A percentile compares a stretch with the other conserved stretches of the same genome.
Conservation (phyloP, 768 basidiomycete genomes). For the Albatrellus ellisii region DNA sequence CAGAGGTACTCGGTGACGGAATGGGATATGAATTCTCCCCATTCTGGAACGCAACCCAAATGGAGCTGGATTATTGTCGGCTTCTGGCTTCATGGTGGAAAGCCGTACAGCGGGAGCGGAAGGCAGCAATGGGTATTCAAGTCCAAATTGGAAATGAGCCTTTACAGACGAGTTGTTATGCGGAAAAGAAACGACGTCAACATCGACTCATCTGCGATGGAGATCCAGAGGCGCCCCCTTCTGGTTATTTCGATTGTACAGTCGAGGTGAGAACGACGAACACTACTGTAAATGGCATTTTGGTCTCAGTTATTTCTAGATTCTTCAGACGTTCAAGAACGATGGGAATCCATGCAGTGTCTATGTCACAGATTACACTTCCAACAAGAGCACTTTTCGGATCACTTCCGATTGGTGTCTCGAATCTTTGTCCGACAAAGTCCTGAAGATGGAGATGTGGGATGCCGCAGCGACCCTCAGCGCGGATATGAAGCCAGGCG, state of each 20-base stretch:
- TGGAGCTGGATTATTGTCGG: conserved; percentile 7
- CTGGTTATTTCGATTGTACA: conserved; percentile 49
- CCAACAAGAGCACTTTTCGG: conserved; percentile 3
- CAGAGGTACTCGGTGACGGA: conserved; percentile 11
- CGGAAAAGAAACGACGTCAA: conserved; percentile 3
- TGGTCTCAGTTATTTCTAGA: conserved; percentile 1
- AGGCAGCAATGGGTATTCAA: conserved; percentile 3
- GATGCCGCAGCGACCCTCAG: conserved; percentile 8
- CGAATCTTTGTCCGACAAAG: conserved; percentile 5
- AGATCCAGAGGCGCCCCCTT: conserved; percentile 28
- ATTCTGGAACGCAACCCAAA: not conserved
- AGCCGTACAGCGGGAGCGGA: conserved; percentile 9
- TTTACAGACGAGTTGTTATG: no score
- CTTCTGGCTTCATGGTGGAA: conserved; percentile 10
- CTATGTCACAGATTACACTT: conserved; percentile 14
- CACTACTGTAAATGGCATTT: not conserved
- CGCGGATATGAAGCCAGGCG: conserved; percentile 12
- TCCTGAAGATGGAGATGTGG: conserved; percentile 14
- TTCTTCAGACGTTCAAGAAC: conserved; percentile 9
- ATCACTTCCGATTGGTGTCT: conserved; percentile 11
- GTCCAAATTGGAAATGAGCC: conserved; percentile 11
- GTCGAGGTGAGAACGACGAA: conserved; percentile 17
- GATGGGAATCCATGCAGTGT: conserved; percentile 5
- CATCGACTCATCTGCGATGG: conserved; percentile 18
- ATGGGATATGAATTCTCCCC: not conserved